These are phyloP conservation scores for Leccinum broughii DNA, from an alignment of 768 basidiomycete genomes.

Conservation along the genomic window DNA sequence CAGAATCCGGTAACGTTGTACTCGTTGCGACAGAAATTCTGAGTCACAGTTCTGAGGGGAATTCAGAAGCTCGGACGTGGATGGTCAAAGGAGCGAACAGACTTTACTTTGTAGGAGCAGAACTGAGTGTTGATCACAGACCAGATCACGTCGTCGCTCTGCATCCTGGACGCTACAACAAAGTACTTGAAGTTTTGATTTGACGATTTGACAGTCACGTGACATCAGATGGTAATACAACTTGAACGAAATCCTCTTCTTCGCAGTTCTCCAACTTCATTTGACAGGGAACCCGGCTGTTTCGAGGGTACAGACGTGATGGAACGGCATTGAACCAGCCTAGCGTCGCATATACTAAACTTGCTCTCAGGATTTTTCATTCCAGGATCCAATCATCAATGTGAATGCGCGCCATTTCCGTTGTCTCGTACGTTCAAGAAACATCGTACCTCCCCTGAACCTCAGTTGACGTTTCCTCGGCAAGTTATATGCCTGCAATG, in stretches of 20 bases:
- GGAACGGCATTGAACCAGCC: too few species aligned
- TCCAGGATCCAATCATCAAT: too few species aligned
- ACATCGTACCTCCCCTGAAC: not conserved
- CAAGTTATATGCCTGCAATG: not conserved
- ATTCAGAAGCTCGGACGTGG: slow-evolving; percentile 11
- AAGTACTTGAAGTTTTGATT: not conserved
- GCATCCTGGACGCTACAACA: slow-evolving; percentile 48
- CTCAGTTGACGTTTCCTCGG: not conserved
- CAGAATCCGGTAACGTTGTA: slow-evolving; percentile 98
- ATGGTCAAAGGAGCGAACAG: slow-evolving; percentile 33
- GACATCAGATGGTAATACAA: not conserved
- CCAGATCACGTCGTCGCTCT: slow-evolving; percentile 99
- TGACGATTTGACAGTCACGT: slow-evolving; percentile 10
- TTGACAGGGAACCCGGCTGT: too few species aligned
- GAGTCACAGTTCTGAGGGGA: slow-evolving; percentile 74
- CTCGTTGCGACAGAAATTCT: slow-evolving; percentile 98
- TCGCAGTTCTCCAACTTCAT: too few species aligned
- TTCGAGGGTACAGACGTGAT: too few species aligned
- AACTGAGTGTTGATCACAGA: slow-evolving; percentile 92
- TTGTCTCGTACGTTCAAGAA: too few species aligned
- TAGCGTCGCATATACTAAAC: too few species aligned
- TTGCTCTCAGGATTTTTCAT: too few species aligned
- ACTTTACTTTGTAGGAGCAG: slow-evolving; percentile 99
- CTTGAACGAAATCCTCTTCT: not conserved
- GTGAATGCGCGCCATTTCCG: too few species aligned